A percentile compares a stretch with the other conserved stretches of the same genome.
Evolutionary conservation across 805 yeast genomes (phyloP).

Genomic region (Starmerella potacharoeniae): DNA sequence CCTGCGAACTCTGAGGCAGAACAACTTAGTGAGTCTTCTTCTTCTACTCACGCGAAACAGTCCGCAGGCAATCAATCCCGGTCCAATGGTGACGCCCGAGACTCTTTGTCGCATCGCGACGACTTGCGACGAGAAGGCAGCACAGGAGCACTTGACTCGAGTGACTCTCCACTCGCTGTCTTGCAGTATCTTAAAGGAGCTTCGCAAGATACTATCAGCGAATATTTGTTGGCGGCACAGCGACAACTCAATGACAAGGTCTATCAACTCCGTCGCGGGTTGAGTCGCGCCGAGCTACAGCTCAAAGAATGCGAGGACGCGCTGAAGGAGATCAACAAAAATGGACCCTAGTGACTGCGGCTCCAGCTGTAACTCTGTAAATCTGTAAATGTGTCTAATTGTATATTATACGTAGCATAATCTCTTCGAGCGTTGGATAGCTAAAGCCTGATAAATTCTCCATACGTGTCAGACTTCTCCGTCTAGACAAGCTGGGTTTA

Average conservation of each 20-base stretch:
- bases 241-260: constrained; percentile 29
- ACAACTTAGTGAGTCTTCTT: too few species aligned
- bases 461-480: too few species aligned
- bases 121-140: background rate
- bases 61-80: too few species aligned
- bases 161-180: constrained; percentile 21
- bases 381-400: background rate
- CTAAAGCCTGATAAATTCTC: too few species aligned
- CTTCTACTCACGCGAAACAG: too few species aligned
- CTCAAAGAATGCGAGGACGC: constrained; percentile 26
- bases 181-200: constrained; percentile 24
- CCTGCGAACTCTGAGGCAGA: too few species aligned
- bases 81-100: background rate
- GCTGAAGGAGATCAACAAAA: constrained; percentile 10
- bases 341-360: background rate
- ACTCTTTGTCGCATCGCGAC: background rate
- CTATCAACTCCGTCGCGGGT: constrained; percentile 21
- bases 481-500: too few species aligned
- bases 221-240: constrained; percentile 27
- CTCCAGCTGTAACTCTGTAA: background rate
- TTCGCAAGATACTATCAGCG: constrained; percentile 25
- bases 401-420: background rate
- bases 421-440: background rate
- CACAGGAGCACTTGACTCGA: background rate
- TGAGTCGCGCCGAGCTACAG: constrained; percentile 23